phyloP scores from a whole-genome alignment of 2,329 filamentous ascomycete genomes.

The Aquanectria penicillioides region DNA sequence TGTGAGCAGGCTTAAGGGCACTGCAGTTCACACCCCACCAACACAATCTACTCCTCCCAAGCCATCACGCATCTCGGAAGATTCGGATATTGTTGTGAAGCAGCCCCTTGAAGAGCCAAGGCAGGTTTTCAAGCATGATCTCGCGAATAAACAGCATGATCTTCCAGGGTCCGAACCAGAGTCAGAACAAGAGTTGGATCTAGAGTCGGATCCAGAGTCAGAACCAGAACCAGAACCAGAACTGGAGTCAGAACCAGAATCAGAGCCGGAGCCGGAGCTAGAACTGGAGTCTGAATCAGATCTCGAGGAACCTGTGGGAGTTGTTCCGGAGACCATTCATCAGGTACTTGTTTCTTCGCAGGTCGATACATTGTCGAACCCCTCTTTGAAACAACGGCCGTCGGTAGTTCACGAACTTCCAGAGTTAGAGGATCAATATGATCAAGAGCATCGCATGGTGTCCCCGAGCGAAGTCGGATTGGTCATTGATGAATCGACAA shows the following conservation, averaged over 20 bases:
- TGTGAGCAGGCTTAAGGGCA: slow-evolving; percentile 61
- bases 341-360: neutral
- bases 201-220: neutral
- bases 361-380: neutral
- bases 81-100: neutral
- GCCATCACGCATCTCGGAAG: slow-evolving; percentile 11
- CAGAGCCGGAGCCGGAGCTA: slow-evolving; percentile 1
- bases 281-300: slow-evolving; percentile 22
- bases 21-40: slow-evolving; percentile 51
- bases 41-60: slow-evolving; percentile 40
- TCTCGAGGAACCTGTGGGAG: neutral
- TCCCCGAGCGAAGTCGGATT: slow-evolving; percentile 21
- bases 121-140: too few relatives aligned
- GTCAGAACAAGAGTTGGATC: too few relatives aligned
- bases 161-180: too few relatives aligned
- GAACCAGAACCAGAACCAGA: neutral
- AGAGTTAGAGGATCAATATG: slow-evolving; percentile 50
- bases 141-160: too few relatives aligned
- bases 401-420: slow-evolving; percentile 59
- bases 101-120: slow-evolving; percentile 2
- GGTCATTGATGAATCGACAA: slow-evolving; percentile 48
- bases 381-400: slow-evolving; percentile 48
- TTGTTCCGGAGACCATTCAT: neutral
- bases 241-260: neutral
- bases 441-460: slow-evolving; percentile 20